Evolutionary conservation across 192 early-diverging fungal genomes (phyloP), one percentile per base, ranked within the genome.

Genomic region (Backusella mclennaniae): DNA sequence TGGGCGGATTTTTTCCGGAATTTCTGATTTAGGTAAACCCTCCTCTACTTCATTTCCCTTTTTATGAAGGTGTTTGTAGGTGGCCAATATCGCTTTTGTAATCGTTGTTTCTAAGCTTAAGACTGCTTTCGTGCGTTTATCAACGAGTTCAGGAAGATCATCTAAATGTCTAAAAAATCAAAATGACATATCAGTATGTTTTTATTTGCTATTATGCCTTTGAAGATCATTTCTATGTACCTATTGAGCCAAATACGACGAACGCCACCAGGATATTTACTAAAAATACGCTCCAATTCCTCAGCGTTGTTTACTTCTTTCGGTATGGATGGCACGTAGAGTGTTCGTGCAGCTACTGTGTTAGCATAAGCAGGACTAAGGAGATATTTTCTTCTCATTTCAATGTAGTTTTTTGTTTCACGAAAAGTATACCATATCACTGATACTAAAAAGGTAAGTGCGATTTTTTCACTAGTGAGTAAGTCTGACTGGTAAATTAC

Each of bases 291-390:
- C 35, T 63, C 77, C 21, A 95, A 80, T 4, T 84, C 49, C 38
- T 84, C 69, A 14, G 85, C 76, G 35, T 74, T 86, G 66, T 88
- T 83, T 36, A 92, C 78, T n/a, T 86, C 80, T 6, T 80, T 49
- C 7, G 96, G 94, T 33, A 97, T 86, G n/a, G 89, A 86, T 1
- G 89, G 83, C 14, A 95, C 87, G 56, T 93, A 86, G 3, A 96
- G 82, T 2, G 93, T 93, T 36, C 88, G 87, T 2, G 91, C 85
- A 14, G 84, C 81, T 9, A 87, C 84, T 6, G 80, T 80, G 9
- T 80, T 69, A 14, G 69, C 66, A 75, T 90, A 86, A 4, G 87
- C 84, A 0, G 84, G 83, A 49, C 84, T 86, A 35, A 88, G 76
- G 11, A 91, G 82, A 77, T 87, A 94, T 66, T 84, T 84, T 66